A percentile compares a stretch with the other conserved stretches of the same genome.
These are phyloP conservation scores for Colletotrichum sp. DNA, from an alignment of 2,329 filamentous ascomycete species.

Conservation along the genomic window DNA sequence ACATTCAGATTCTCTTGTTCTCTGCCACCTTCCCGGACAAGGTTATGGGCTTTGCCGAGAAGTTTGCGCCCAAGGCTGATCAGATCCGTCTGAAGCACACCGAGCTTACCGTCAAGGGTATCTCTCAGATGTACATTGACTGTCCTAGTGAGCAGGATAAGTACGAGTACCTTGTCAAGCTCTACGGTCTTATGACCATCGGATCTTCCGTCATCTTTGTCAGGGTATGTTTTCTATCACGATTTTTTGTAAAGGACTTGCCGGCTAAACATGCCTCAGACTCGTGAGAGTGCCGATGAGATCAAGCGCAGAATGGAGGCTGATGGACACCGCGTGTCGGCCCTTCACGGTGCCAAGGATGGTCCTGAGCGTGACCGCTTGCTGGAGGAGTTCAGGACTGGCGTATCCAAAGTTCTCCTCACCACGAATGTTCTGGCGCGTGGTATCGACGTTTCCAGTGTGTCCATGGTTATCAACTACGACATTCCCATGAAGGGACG, in stretches of 20 bases:
- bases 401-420: conserved; percentile 93
- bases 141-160: conserved; percentile 83
- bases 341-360: conserved; percentile 87
- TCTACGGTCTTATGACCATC: conserved; percentile 96
- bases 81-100: conserved; percentile 86
- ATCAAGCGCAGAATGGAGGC: conserved; percentile 86
- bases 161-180: conserved; percentile 85
- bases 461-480: conserved; percentile 99
- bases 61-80: conserved; percentile 86
- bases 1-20: conserved; percentile 90
- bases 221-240: conserved; percentile 60
- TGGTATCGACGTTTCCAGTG: conserved; percentile 89
- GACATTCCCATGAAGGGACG: conserved; percentile 78
- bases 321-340: conserved; percentile 91
- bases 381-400: conserved; percentile 84
- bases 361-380: conserved; percentile 82
- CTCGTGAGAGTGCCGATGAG: conserved; percentile 81
- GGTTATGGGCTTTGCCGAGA: conserved; percentile 82
- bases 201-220: conserved; percentile 99
- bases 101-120: conserved; percentile 94
- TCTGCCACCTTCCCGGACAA: conserved; percentile 91
- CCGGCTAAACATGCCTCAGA: conserved; percentile 53
- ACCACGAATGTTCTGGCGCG: conserved; percentile 96
- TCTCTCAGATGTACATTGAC: conserved; percentile 97
- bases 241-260: too few relatives aligned